Evolutionary conservation across 2,329 filamentous ascomycete species (phyloP).

Genomic region (Pyrenophora teres): DNA sequence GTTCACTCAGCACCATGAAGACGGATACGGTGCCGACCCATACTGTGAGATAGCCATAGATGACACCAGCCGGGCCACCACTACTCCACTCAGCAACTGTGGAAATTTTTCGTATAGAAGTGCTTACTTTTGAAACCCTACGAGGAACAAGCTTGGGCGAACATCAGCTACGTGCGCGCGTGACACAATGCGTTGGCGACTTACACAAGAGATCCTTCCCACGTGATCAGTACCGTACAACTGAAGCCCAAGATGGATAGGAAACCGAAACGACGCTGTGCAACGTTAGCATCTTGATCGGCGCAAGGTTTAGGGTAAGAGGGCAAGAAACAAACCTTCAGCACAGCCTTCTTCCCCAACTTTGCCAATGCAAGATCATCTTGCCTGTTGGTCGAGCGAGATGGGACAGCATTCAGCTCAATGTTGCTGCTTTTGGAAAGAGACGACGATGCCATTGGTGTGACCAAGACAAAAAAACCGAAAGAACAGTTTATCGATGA

Average conservation of each 20-base stretch:
- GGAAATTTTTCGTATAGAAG: not conserved
- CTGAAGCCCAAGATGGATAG: constrained; percentile 34
- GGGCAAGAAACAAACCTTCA: constrained; percentile 20
- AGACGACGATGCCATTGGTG: constrained; percentile 14
- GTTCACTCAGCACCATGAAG: constrained; percentile 35
- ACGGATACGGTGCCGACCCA: constrained; percentile 38
- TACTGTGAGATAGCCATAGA: constrained; percentile 37
- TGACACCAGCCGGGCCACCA: constrained; percentile 38
- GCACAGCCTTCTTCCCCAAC: constrained; percentile 30
- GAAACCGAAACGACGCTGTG: constrained; percentile 34
- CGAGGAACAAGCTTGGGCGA: constrained; percentile 20
- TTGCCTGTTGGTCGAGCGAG: constrained; percentile 14
- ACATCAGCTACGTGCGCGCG: constrained; percentile 10
- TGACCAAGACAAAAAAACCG: not conserved
- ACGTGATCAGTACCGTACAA: constrained; percentile 37
- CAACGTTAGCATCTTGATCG: not conserved
- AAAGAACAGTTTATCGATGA: not conserved
- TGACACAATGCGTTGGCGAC: constrained; percentile 1
- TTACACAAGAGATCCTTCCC: constrained; percentile 34
- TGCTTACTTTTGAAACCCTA: constrained; percentile 27
- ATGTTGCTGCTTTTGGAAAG: constrained; percentile 16
- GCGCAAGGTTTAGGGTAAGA: not conserved
- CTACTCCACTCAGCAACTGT: constrained; percentile 11
- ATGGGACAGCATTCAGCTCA: constrained; percentile 15
- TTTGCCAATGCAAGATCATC: constrained; percentile 27